Base-by-base conservation (phyloP, 2,329 filamentous ascomycete species). In the Fusarium albidum region DNA sequence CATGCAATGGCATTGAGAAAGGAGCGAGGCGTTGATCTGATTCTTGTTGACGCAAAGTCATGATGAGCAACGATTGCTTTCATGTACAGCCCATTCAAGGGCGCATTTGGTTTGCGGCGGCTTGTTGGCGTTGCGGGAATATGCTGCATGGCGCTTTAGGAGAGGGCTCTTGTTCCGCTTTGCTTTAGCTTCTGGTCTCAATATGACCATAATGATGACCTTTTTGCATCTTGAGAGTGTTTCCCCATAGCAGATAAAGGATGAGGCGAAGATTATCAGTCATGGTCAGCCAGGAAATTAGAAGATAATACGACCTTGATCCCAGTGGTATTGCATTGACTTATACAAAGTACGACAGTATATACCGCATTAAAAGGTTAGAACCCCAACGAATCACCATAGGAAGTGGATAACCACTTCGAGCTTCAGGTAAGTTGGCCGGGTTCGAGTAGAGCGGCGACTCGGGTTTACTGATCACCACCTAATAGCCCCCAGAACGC, bases 1-100 rank as follows among this genome's bases (percentile, higher is more conserved):
- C 49, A 54, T 44, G 27, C 33, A 17, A 43, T 38, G 17, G 38
- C 26, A 52, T 40, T 44, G 46, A 44, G 55, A 47, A 51, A 42
- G 51, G 48, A 66, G 55, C 61, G 51, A 64, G 64, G 64, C 63
- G 64, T 60, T 58, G 54, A 52, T 64, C 54, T 52, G 46, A 55
- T 53, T 62, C 48, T 57, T 58, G 39, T 55, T 53, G 47, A 62
- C 50, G 57, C 49, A 50, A 50, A 57, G 57, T 55, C 59, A 57
- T 60, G 52, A 65, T 63, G 63, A 66, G 60, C 56, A 66, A 66
- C 57, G 59, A 64, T 64, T 56, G 41, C 64, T 62, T 67, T 49
- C 54, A 65, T 55, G 56, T 67, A 66, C 47, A 50, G 55, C 49
- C 47, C 43, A 49, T 45, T 65, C 49, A 53, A 45, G 56, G 55